phyloP scores from a whole-genome alignment of 257 asterid genomes.

The Solanum etuberosum region DNA sequence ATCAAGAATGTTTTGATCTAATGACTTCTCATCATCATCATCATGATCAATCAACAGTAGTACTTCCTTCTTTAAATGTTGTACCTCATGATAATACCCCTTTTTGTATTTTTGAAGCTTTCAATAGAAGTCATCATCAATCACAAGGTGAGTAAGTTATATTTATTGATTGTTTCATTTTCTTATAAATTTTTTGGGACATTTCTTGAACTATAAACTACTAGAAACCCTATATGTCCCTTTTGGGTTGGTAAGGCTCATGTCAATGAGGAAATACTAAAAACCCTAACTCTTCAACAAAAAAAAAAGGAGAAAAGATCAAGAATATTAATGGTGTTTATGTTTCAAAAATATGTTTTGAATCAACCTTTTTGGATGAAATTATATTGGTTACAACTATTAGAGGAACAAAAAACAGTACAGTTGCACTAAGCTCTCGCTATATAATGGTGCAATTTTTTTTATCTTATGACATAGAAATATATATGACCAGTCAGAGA shows the following conservation, averaged over 20 bases:
- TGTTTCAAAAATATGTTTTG: not conserved
- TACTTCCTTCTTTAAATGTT: slow-evolving; percentile 33
- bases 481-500: too few species aligned
- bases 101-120: slow-evolving; percentile 41
- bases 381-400: not conserved
- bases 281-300: not conserved
- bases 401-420: too few species aligned
- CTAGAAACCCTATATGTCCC: too few species aligned
- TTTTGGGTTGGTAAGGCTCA: not conserved
- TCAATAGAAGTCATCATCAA: slow-evolving; percentile 23
- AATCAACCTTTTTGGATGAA: not conserved
- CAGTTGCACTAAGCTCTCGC: too few species aligned
- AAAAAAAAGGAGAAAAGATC: not conserved
- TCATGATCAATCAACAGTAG: slow-evolving; percentile 6
- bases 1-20: slow-evolving; percentile 46
- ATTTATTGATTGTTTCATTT: not conserved
- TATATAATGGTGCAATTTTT: too few species aligned
- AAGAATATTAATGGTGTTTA: not conserved
- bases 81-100: slow-evolving; percentile 20
- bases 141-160: slow-evolving; percentile 27
- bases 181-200: not conserved
- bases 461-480: too few species aligned
- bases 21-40: slow-evolving; percentile 13
- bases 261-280: not conserved
- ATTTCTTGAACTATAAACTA: too few species aligned